phyloP scores from a whole-genome alignment of 257 asterid genomes.

The Eucommia ulmoides region DNA sequence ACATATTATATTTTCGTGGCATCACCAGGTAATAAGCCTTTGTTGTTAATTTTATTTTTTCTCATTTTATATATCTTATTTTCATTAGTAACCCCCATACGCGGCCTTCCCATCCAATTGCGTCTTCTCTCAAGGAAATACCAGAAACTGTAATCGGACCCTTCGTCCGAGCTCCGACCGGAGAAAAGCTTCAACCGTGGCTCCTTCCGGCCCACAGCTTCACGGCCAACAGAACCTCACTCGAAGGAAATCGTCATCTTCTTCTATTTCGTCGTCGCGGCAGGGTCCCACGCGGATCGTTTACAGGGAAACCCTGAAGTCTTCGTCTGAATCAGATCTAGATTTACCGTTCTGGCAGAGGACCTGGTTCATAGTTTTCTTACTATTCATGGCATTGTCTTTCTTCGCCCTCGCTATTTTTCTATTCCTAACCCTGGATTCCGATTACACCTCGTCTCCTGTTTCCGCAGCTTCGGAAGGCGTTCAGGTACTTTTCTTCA shows the following conservation, averaged over 20 bases:
- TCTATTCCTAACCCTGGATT: slow-evolving; percentile 46
- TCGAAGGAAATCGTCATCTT: slow-evolving; percentile 51
- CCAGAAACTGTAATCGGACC: too few relatives aligned
- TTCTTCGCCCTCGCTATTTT: slow-evolving; percentile 57
- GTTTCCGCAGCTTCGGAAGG: slow-evolving; percentile 91
- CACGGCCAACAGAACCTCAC: slow-evolving; percentile 40
- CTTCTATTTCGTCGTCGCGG: slow-evolving; percentile 17
- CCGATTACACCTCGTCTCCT: slow-evolving; percentile 38
- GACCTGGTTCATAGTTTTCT: slow-evolving; percentile 42
- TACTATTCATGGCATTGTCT: slow-evolving; percentile 56
- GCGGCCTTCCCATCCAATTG: too few relatives aligned
- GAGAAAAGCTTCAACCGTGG: slow-evolving; percentile 47
- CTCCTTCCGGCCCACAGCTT: slow-evolving; percentile 57
- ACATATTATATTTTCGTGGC: too few relatives aligned
- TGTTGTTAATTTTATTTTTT: too few relatives aligned
- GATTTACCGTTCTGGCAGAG: slow-evolving; percentile 53
- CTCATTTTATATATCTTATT: too few relatives aligned
- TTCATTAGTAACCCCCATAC: too few relatives aligned
- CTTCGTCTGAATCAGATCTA: slow-evolving; percentile 34
- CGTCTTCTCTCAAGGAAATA: too few relatives aligned
- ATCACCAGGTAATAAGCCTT: too few relatives aligned
- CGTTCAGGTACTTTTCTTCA: slow-evolving; percentile 44
- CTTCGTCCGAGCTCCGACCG: slow-evolving; percentile 51
- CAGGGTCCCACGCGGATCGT: slow-evolving; percentile 37
- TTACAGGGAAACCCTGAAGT: slow-evolving; percentile 27